Conservation (phyloP, 495 filamentous ascomycete species). For the Podospora tetraspora region DNA sequence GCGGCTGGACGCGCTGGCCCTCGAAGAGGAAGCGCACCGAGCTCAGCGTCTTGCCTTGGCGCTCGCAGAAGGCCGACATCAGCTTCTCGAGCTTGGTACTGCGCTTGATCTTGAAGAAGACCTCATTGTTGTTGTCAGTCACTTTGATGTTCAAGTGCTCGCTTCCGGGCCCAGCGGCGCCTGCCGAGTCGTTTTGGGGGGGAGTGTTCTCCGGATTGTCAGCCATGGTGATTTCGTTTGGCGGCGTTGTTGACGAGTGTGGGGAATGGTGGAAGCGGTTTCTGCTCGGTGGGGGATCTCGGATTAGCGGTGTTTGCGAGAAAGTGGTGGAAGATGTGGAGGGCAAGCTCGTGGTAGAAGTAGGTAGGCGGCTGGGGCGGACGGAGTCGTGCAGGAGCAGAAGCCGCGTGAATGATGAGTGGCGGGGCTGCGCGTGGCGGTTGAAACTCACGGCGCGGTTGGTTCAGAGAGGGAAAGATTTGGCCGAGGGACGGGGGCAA, state of each 20-base stretch:
- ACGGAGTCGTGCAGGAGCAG: not conserved
- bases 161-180: slow-evolving; percentile 28
- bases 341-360: not conserved
- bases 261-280: slow-evolving; percentile 16
- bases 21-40: slow-evolving; percentile 96
- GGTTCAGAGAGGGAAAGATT: not conserved
- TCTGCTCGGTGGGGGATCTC: not conserved
- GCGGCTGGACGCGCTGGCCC: slow-evolving; percentile 79
- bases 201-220: slow-evolving; percentile 52
- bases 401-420: not conserved
- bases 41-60: slow-evolving; percentile 79
- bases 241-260: not conserved
- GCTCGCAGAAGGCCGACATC: slow-evolving; percentile 98
- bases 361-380: not conserved
- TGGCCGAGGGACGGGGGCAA: not conserved
- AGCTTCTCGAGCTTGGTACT: slow-evolving; percentile 93
- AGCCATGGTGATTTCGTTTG: slow-evolving; percentile 44
- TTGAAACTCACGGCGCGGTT: not conserved
- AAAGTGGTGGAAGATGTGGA: not conserved
- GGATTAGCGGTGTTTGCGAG: not conserved
- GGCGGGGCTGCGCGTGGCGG: not conserved
- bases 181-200: slow-evolving; percentile 40
- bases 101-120: slow-evolving; percentile 99
- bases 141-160: slow-evolving; percentile 99
- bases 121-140: slow-evolving; percentile 99